A percentile compares a stretch with the other conserved stretches of the same genome.
Conservation (phyloP, 1,284 basidiomycete genomes). For the Pisolithus thermaeus region DNA sequence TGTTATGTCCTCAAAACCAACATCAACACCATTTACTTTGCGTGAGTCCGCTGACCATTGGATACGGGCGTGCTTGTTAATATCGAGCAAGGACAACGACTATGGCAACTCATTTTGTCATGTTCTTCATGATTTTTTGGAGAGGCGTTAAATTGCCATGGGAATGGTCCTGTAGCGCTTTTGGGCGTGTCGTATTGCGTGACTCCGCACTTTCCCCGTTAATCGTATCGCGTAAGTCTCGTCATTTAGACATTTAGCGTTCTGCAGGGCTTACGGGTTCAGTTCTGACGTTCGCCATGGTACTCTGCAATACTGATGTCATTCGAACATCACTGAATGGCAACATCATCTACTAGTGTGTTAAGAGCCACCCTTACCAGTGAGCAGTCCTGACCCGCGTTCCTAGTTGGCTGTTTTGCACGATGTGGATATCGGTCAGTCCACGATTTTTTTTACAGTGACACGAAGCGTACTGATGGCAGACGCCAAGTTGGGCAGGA, state of each 20-base stretch:
- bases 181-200: slow-evolving; percentile 13
- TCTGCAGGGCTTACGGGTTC: slow-evolving; percentile 1
- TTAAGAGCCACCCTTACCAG: background rate
- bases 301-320: slow-evolving; percentile 12
- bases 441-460: background rate
- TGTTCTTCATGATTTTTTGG: slow-evolving; percentile 18
- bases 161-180: slow-evolving; percentile 2
- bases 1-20: slow-evolving; percentile 11
- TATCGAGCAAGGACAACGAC: slow-evolving; percentile 12
- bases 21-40: slow-evolving; percentile 13
- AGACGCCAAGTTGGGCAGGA: slow-evolving; percentile 11
- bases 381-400: background rate
- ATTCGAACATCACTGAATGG: slow-evolving; percentile 10
- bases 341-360: slow-evolving; percentile 18
- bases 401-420: slow-evolving; percentile 15
- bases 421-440: slow-evolving; percentile 19
- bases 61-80: background rate
- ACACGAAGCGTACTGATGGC: background rate
- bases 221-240: slow-evolving; percentile 9
- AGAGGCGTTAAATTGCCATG: slow-evolving; percentile 11
- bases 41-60: slow-evolving; percentile 5
- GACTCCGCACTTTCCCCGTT: slow-evolving; percentile 9
- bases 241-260: background rate
- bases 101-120: slow-evolving; percentile 6
- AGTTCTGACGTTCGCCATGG: slow-evolving; percentile 18